Conservation (phyloP, 257 asterid species). For the Ehretia macrophylla region DNA sequence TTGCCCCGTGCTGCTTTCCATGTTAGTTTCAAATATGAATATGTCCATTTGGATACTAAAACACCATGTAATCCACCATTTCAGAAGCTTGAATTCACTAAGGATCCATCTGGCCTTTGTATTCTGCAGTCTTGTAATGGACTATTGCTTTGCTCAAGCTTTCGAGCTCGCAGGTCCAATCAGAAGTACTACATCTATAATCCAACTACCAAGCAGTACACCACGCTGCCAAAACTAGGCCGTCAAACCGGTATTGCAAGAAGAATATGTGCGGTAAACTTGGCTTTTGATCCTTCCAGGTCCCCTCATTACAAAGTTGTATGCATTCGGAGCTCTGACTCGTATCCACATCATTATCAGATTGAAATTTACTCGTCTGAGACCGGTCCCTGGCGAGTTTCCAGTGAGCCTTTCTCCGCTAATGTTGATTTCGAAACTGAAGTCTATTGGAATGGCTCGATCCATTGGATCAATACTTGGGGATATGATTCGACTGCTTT, state of each 20-base stretch:
- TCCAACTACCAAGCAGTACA: slow-evolving; percentile 26
- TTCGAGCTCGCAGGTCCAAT: background rate
- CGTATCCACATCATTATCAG: slow-evolving; percentile 15
- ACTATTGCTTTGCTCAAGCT: slow-evolving; percentile 26
- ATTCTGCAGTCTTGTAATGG: slow-evolving; percentile 36
- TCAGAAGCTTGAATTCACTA: slow-evolving; percentile 3
- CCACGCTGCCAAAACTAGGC: slow-evolving; percentile 20
- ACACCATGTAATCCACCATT: slow-evolving; percentile 13
- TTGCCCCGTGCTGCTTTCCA: slow-evolving; percentile 4
- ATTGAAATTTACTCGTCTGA: slow-evolving; percentile 31
- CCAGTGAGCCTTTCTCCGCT: slow-evolving; percentile 13
- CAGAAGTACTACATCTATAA: slow-evolving; percentile 17
- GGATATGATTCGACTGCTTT: slow-evolving; percentile 1
- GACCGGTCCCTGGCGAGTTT: slow-evolving; percentile 21
- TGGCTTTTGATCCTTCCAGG: slow-evolving; percentile 26
- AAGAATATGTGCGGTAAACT: slow-evolving; percentile 2
- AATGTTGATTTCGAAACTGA: slow-evolving; percentile 7
- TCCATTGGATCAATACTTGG: slow-evolving; percentile 22
- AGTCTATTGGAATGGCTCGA: slow-evolving; percentile 30
- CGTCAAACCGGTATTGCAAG: background rate
- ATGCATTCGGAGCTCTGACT: slow-evolving; percentile 12
- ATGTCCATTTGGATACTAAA: slow-evolving; percentile 11
- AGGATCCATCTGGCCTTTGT: slow-evolving; percentile 18
- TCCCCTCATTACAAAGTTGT: slow-evolving; percentile 25
- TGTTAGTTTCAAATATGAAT: slow-evolving; percentile 6